These are phyloP conservation scores for Verbascum thapsus DNA, from an alignment of 257 asterid species.

Conservation along the genomic window DNA sequence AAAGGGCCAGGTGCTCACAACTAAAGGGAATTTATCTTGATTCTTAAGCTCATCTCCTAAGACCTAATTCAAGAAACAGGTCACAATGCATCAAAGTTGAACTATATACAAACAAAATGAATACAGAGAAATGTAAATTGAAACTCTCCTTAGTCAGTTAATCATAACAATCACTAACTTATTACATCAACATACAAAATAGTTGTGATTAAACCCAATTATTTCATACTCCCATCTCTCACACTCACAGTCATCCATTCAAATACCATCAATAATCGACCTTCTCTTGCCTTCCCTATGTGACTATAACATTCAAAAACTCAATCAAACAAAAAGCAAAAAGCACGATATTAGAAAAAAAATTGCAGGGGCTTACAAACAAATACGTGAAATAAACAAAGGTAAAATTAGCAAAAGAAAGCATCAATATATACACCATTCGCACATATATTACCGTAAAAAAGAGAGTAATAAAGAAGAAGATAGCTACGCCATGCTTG, in stretches of 20 bases:
- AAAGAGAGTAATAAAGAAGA: constrained; percentile 36
- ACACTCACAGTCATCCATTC: constrained; percentile 3
- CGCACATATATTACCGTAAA: constrained; percentile 25
- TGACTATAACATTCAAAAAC: background rate
- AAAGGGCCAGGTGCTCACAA: constrained; percentile 98
- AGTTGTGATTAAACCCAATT: background rate
- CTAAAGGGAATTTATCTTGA: constrained; percentile 57
- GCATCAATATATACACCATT: background rate
- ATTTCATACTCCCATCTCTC: background rate
- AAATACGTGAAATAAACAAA: background rate
- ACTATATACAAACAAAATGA: background rate
- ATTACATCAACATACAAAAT: background rate
- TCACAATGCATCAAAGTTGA: background rate
- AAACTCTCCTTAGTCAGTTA: constrained; percentile 2
- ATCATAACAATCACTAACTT: background rate
- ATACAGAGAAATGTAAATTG: background rate
- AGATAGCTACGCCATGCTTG: constrained; percentile 25
- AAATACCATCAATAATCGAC: background rate
- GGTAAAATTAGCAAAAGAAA: background rate
- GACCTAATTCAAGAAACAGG: constrained; percentile 37
- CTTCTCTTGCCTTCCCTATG: no score
- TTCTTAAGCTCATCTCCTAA: constrained; percentile 47
- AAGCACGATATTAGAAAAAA: constrained; percentile 15
- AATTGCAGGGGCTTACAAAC: background rate
- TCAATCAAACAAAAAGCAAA: background rate